Base-by-base conservation (phyloP, 495 filamentous ascomycete species). In the Trichoderma parareesei region DNA sequence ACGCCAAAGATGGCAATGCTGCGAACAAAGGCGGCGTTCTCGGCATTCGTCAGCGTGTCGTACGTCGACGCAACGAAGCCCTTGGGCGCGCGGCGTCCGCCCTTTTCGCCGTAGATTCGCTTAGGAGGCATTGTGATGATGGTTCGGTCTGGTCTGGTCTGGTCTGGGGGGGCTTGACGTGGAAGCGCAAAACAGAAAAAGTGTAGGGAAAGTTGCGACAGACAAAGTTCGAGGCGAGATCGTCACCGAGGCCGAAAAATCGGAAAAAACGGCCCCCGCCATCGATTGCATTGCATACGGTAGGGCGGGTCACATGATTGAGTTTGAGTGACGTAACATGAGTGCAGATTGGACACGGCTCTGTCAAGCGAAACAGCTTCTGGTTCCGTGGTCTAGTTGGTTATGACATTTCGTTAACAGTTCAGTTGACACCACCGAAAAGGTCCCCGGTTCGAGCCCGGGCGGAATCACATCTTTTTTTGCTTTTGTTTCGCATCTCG, bases 1-100 rank as follows among this genome's bases (percentile, higher is more conserved):
- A 93, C 90, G 62, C 86, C 86, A 71, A 92, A 92, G 61, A 90
- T 71, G 65, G 86, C 77, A 65, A 92, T 69, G 70, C 88, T 91
- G 71, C 85, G 82, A 66, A 92, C 87, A 65, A 92, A 84, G 64
- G 85, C 81, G 60, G 87, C 80, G 75, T 93, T 92, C 76, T 93
- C 90, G 38, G 89, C 76, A 64, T 82, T 82, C 53, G 85, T 90
- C 71, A 90, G 66, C 66, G 88, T 78, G 55, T 82, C 80, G 75
- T 90, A 91, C 65, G 83, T 75, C 5, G 74, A 75, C 62, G 69
- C 63, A 43, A 81, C 37, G 65, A 71, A 69, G 55, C 79, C 77
- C 71, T 78, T 81, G 65, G 71, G 69, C 61, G 71, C 66, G 33
- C 70, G 68, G 63, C 67, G 59, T 10, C 61, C 63, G 40, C 55